Base-by-base conservation (phyloP, 2,329 filamentous ascomycete species). In the Fusarium sterilihyphosum region DNA sequence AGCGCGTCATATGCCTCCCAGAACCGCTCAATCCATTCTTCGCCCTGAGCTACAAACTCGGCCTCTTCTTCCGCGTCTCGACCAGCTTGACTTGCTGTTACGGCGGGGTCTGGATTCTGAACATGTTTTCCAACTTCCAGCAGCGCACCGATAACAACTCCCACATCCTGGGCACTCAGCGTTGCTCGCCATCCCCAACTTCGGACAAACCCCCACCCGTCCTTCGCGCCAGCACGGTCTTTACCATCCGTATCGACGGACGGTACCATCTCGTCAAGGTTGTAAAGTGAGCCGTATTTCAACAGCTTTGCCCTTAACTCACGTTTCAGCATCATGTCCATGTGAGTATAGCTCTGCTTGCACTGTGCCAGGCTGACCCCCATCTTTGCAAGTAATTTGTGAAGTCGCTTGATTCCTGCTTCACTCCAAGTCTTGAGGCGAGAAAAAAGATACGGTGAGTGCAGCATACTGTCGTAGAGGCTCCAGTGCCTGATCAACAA, bases 181-280 rank as follows among this genome's bases (percentile, higher is more conserved):
- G 96, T 98, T 2, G 95, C 96, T 81, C 95, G 93, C 95, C 95
- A 99, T 17, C 96, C 96, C 96, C 96, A 99, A 80, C 94, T 97
- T 67, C 95, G 90, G 24, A 98, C 96, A 80, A 98, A 99, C 0
- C 96, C 96, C 96, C 96, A 98, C 17, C 95, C 95, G 81, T 98
- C 95, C 80, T 96, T 96, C 53, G 91, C 90, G 29, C 92, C 91
- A 24, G 88, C 92, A 60, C 91, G 89, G 73, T 92, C 91, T 76
- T 89, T 89, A 9, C 90, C 91, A 73, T 93, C 92, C 10, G 92
- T 91, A 67, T 93, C 92, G 17, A 92, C 89, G 9, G 92, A 90
- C 3, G 96, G 96, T 0, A 99, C 95, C 79, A 99, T 91, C 59
- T 96, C 96, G 74, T 98, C 95, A 3, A 99, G 88, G 35, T 97